Base-by-base conservation (phyloP, 2,329 filamentous ascomycete genomes). In the Xylariaceae sp. region DNA sequence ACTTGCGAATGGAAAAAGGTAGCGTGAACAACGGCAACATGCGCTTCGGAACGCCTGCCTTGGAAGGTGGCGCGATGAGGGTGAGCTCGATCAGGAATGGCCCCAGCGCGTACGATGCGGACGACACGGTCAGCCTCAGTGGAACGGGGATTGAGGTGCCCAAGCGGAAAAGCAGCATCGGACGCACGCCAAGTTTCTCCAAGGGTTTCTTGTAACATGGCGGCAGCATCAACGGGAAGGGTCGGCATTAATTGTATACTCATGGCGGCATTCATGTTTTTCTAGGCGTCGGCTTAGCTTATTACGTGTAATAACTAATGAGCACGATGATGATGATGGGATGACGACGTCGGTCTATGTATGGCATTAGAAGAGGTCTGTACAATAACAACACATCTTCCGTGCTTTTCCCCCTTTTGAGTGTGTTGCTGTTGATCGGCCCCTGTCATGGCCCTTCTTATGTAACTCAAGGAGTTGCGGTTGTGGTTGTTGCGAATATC, bases 201-300 rank as follows among this genome's bases (percentile, higher is more conserved):
- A 91, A 92, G 75, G 88, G 88, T n/a, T 91, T 92, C 71, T 76
- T 91, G 73, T 90, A 68, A 76, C 51, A 41, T 10, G 23, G 23
- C 10, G 47, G 55, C 23, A 35, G 49, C 11, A 51, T 8, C 18
- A 35, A 23, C 23, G 30, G 37, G 37, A 5, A 41, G 37, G 37
- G 37, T 41, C 9, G 37, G 56, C 48, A 57, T 59, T 51, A 45
- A 56, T 52, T 51, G 53, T 58, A 41, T 57, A 57, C 53, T 55
- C 55, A 58, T 58, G 62, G 49, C 51, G 47, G 53, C 17, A 51
- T 62, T 47, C 10, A 51, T 59, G 35, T 52, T 56, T 54, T 55
- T 23, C 8, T 4, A 30, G 45, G 52, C 45, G 39, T 39, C 37
- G 47, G 52, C 7, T 41, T 41, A 13, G 54, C 41, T 55, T 47